phyloP scores from a whole-genome alignment of 345 rosid species.

The Draba incana region DNA sequence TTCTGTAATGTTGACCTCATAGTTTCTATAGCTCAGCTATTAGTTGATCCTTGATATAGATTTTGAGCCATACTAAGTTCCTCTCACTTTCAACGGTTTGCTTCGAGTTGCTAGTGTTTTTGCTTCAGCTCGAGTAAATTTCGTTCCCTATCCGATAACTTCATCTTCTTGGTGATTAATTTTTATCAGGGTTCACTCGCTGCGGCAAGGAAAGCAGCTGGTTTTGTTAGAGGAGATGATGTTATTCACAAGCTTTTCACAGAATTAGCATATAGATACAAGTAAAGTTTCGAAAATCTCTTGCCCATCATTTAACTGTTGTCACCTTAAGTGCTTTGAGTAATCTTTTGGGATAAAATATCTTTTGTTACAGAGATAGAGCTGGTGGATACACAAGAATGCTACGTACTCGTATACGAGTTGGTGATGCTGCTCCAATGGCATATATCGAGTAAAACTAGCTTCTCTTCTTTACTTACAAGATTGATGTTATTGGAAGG shows the following conservation, averaged over 20 bases:
- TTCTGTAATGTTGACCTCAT: neutral
- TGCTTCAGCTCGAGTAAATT: neutral
- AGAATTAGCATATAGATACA: constrained; percentile 85
- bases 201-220: constrained; percentile 86
- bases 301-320: constrained; percentile 1
- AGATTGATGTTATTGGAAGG: neutral
- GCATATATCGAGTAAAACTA: constrained; percentile 80
- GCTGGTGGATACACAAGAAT: constrained; percentile 92
- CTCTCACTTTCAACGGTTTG: neutral
- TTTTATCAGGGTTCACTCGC: constrained; percentile 66
- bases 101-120: neutral
- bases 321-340: neutral
- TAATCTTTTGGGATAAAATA: neutral
- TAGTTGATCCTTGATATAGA: neutral
- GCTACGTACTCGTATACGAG: constrained; percentile 82
- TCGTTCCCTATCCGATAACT: neutral
- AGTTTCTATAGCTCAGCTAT: neutral
- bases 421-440: constrained; percentile 95
- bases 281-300: constrained; percentile 44
- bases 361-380: constrained; percentile 62
- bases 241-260: constrained; percentile 91
- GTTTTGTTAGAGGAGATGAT: constrained; percentile 92
- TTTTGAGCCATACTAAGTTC: neutral
- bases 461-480: neutral
- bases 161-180: neutral